Evolutionary conservation across 1,139 yeast species (phyloP).

Genomic region (Geotrichum siamense): DNA sequence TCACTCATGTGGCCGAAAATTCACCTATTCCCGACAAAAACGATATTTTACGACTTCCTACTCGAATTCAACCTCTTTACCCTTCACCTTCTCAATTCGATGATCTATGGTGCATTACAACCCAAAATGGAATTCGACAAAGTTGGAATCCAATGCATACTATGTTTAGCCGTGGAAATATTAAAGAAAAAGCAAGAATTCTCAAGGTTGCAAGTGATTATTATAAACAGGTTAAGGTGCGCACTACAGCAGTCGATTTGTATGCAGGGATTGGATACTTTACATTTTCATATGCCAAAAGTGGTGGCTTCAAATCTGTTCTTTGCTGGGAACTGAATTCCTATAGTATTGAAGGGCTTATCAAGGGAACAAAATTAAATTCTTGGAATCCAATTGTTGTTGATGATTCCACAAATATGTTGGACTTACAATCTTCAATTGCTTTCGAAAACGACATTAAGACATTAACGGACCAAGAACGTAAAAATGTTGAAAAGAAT

Average conservation of each 20-base stretch:
- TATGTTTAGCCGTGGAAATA: slow-evolving; percentile 87
- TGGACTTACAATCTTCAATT: background rate
- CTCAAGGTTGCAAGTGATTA: slow-evolving; percentile 25
- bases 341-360: slow-evolving; percentile 72
- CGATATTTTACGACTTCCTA: slow-evolving; percentile 17
- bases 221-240: background rate
- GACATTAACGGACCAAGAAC: background rate
- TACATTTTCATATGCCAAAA: slow-evolving; percentile 56
- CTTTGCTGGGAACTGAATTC: slow-evolving; percentile 83
- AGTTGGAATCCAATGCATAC: slow-evolving; percentile 81
- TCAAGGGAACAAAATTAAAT: slow-evolving; percentile 47
- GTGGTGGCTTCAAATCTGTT: slow-evolving; percentile 43
- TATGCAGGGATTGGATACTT: slow-evolving; percentile 88
- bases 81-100: background rate
- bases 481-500: slow-evolving; percentile 21
- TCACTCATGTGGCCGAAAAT: slow-evolving; percentile 65
- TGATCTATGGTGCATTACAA: slow-evolving; percentile 66
- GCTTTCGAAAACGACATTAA: background rate
- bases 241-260: slow-evolving; percentile 52
- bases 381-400: slow-evolving; percentile 29
- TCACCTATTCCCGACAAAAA: slow-evolving; percentile 51
- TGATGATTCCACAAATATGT: background rate
- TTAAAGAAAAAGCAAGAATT: slow-evolving; percentile 70
- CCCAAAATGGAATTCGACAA: slow-evolving; percentile 71
- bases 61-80: slow-evolving; percentile 9